phyloP scores from a whole-genome alignment of 2,329 filamentous ascomycete species.

The Orbilia javanica region DNA sequence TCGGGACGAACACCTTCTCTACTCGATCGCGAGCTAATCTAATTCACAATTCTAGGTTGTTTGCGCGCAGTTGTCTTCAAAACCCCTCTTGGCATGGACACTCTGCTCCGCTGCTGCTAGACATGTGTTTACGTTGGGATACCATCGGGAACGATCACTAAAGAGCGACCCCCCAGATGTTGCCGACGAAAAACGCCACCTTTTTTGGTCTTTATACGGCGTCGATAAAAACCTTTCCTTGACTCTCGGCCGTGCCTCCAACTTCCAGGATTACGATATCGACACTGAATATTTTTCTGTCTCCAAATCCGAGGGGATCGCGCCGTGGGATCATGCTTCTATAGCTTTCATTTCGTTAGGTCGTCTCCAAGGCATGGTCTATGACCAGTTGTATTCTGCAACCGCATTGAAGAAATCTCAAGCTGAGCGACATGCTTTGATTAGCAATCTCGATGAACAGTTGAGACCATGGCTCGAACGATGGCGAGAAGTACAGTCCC shows the following conservation, averaged over 20 bases:
- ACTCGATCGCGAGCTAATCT: neutral
- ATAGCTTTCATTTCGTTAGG: conserved; percentile 42
- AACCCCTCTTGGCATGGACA: conserved; percentile 50
- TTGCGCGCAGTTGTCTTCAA: conserved; percentile 45
- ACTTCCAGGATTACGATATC: conserved; percentile 54
- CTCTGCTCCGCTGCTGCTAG: conserved; percentile 47
- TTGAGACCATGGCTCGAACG: conserved; percentile 43
- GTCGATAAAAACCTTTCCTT: conserved; percentile 53
- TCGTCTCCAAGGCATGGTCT: conserved; percentile 48
- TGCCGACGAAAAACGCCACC: conserved; percentile 51
- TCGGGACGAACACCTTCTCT: neutral
- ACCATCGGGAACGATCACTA: conserved; percentile 51
- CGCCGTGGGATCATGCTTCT: conserved; percentile 45
- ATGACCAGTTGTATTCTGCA: conserved; percentile 52
- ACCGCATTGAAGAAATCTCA: conserved; percentile 53
- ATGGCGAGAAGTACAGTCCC: conserved; percentile 48
- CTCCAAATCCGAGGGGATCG: conserved; percentile 32
- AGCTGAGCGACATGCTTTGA: conserved; percentile 36
- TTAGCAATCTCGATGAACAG: conserved; percentile 37
- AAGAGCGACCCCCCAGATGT: conserved; percentile 38
- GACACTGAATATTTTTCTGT: conserved; percentile 48
- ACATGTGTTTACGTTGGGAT: conserved; percentile 48
- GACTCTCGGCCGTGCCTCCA: conserved; percentile 48
- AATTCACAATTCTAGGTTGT: conserved; percentile 17
- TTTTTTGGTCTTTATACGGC: conserved; percentile 54